Base-by-base conservation (phyloP, 148 eudicot genomes). In the Camellia japonica region DNA sequence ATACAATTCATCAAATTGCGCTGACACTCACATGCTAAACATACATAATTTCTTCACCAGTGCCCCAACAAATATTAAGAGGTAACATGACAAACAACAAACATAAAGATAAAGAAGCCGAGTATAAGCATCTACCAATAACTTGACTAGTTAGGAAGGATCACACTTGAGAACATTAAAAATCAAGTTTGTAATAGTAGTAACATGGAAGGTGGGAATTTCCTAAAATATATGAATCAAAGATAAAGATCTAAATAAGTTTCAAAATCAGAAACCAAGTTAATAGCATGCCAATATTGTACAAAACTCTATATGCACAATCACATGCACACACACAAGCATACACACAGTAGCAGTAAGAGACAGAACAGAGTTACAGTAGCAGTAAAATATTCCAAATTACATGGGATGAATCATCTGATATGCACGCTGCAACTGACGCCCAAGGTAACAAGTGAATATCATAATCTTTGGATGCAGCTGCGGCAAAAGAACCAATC, bases 391-490 rank as follows among this genome's bases (percentile, higher is more conserved):
- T 47, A 87, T 67, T 76, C 66, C 6, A 79, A 75, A 75, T 83
- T 89, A 87, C 92, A 78, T 81, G 38, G 68, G 80, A 70, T 60
- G 87, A 80, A 83, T 88, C 86, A 82, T 85, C 87, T 72, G 99
- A 96, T 62, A 96, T 83, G 89, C 97, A 91, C 66, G 95, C 99
- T 60, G 99, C 99, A 78, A 96, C 93, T 38, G 99, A 91, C 74
- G 94, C 97, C 99, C 99, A 96, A 19, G 99, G 99, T 79, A 96
- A 84, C 73, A 96, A 91, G 77, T 92, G 98, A 81, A 93, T 91
- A 83, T 94, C 98, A 85, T 90, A 94, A 81, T 96, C 94, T 78
- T 85, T 91, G 12, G 94, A 88, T 74, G 97, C 98, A 81, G 85
- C 84, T 81, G 89, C 87, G 41, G 98, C 98, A 83, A 96, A 96